These are phyloP conservation scores for Tillandsia fasciculata DNA, from an alignment of 176 grass and related monocot species.

Conservation along the genomic window DNA sequence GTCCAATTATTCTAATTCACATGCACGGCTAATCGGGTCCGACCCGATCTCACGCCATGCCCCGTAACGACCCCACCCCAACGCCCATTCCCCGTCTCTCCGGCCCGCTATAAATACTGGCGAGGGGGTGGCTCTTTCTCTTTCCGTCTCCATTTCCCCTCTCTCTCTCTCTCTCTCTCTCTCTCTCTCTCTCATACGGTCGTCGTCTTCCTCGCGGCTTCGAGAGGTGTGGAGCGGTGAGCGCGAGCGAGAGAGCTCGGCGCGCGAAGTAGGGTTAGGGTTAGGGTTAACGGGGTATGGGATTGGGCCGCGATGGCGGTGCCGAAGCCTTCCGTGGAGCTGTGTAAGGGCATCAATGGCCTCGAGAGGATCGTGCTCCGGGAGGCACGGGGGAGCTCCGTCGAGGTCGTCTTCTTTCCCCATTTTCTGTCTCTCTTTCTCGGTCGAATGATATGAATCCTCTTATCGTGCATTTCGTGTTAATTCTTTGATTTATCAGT, in stretches of 20 bases:
- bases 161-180: neutral
- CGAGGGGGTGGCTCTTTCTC: neutral
- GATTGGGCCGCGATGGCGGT: conserved; percentile 5
- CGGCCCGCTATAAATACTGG: neutral
- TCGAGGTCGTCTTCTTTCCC: conserved; percentile 18
- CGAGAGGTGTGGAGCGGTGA: conserved; percentile 11
- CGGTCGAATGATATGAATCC: neutral
- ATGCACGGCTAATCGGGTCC: neutral
- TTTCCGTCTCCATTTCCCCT: neutral
- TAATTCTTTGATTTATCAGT: neutral
- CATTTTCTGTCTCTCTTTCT: neutral
- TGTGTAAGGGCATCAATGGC: conserved; percentile 23
- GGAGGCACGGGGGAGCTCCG: conserved; percentile 30
- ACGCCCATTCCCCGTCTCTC: neutral
- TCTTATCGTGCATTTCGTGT: conserved; percentile 14
- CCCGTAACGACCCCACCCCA: neutral
- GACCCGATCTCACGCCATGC: neutral
- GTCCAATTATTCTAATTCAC: too few species aligned
- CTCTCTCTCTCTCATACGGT: neutral
- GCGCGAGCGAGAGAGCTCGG: conserved; percentile 19
- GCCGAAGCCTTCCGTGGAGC: conserved; percentile 31
- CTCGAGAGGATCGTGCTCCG: conserved; percentile 45
- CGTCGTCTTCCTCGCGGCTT: neutral
- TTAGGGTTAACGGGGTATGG: neutral
- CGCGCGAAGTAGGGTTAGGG: conserved; percentile 20